Evolutionary conservation across 1,284 basidiomycete species (phyloP).

Genomic region (Papiliotrema nemorosa): DNA sequence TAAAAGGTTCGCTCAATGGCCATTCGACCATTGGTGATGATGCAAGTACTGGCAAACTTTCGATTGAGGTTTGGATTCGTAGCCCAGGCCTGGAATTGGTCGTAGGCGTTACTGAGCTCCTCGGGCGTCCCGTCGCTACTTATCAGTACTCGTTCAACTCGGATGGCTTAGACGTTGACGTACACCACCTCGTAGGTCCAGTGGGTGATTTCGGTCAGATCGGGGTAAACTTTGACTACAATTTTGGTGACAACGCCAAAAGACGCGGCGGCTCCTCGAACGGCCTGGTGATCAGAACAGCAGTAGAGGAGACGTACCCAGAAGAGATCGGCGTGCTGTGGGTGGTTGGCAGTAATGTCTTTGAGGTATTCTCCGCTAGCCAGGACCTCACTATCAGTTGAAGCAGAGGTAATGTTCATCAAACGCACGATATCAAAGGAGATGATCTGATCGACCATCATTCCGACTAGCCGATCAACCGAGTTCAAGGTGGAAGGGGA

Average conservation of each 20-base stretch:
- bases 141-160: not conserved
- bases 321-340: not conserved
- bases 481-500: not conserved
- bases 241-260: not conserved
- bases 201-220: not conserved
- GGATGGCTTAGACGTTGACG: too few species aligned
- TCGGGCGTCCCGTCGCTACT: not conserved
- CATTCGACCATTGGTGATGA: not conserved
- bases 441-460: not conserved
- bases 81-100: not conserved
- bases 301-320: not conserved
- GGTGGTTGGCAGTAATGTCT: not conserved
- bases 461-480: not conserved
- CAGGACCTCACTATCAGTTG: not conserved
- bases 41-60: not conserved
- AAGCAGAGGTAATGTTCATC: not conserved
- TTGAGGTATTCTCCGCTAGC: not conserved
- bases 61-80: not conserved
- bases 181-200: not conserved
- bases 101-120: not conserved
- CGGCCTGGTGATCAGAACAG: not conserved
- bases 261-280: not conserved
- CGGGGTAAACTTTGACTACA: not conserved
- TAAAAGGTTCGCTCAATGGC: not conserved
- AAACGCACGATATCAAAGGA: not conserved